phyloP scores from a whole-genome alignment of 768 basidiomycete genomes.

The Clitopilus passeckerianus region DNA sequence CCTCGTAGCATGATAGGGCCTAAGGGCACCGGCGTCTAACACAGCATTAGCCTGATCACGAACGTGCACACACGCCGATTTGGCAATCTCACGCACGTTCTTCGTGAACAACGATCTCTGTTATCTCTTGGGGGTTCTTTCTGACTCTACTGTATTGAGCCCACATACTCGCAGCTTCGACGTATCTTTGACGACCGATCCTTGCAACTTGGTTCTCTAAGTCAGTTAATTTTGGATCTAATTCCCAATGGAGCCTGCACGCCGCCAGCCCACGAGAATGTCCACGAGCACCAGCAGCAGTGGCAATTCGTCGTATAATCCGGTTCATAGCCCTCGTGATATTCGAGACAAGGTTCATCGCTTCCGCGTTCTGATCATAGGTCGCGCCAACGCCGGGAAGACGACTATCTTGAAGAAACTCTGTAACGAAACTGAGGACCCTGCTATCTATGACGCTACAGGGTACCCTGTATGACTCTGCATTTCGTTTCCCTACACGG shows the following conservation, averaged over 20 bases:
- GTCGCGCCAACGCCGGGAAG: slow-evolving; percentile 34
- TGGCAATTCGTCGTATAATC: neutral
- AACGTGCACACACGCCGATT: neutral
- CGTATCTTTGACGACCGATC: no score
- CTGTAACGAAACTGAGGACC: slow-evolving; percentile 27
- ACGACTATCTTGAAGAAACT: slow-evolving; percentile 33
- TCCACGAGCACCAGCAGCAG: neutral
- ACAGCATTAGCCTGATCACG: neutral
- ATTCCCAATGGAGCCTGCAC: neutral
- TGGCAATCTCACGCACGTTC: neutral
- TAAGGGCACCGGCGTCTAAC: no score
- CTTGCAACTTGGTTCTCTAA: neutral
- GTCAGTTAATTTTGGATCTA: neutral
- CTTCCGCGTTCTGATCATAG: slow-evolving; percentile 36
- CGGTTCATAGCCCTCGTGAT: neutral
- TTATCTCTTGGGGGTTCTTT: no score
- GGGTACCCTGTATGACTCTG: slow-evolving; percentile 15
- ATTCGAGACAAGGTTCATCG: slow-evolving; percentile 17
- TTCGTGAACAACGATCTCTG: no score
- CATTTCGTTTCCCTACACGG: neutral
- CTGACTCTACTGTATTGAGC: no score
- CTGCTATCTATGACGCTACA: slow-evolving; percentile 16
- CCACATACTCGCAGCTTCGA: no score
- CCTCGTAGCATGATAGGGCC: neutral
- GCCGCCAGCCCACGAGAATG: neutral